Evolutionary conservation across 441 rosid genomes (phyloP), one percentile per base, ranked within the genome.

Genomic region (Aquilaria agallochum): DNA sequence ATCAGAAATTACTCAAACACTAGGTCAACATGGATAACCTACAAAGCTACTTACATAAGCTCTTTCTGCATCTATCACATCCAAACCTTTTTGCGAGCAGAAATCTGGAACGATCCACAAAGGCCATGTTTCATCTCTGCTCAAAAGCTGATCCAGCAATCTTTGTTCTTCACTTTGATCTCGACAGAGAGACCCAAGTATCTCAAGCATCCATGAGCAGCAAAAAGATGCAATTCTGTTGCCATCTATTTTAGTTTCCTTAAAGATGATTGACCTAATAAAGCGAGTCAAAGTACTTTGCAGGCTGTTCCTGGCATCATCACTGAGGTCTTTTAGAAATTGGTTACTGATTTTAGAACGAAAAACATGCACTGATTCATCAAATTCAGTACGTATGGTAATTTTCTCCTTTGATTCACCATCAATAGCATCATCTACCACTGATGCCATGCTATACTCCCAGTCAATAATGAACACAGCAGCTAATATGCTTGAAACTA

Each of bases 101-200:
- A 76, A 76, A 69, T 78, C 82, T 6, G 83, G 74, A 68, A 76
- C 64, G 57, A 88, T 77, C 97, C 97, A 89, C 56, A 76, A 65
- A 53, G 97, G 99, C 98, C 99, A 95, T 36, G 55, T 63, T 61
- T 86, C 82, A 78, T 69, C 80, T 82, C 81, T 78, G 61, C 68
- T 68, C 44, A 89, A 76, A 62, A 95, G 92, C 75, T 81, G 79
- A 77, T 86, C 86, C 59, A 88, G 71, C 3, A 86, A 60, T 71
- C 60, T 67, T 69, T 91, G 87, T 71, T 92, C 95, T 74, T 83
- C 86, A 12, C 70, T 54, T 63, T 68, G 86, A 74, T 79, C 78
- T 73, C 61, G 60, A 69, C 88, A 83, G 62, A 86, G 81, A 72
- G 72, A 76, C 65, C 76, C 74, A 59, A 95, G 70, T 70, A 89